Evolutionary conservation across 139 green algal species (phyloP).

Genomic region (Penium margaritaceum): DNA sequence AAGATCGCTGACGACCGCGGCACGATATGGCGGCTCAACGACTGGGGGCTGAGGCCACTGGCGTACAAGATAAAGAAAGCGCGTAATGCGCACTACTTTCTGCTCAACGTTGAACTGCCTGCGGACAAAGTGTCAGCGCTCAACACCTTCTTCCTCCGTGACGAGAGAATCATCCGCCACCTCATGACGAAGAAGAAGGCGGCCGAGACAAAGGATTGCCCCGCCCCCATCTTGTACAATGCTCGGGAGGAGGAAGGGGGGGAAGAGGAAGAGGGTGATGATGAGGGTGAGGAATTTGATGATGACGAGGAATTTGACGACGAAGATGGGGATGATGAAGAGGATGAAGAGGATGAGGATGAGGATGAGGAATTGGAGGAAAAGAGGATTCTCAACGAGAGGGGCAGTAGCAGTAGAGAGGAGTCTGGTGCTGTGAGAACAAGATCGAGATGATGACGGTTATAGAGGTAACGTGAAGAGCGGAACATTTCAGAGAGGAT

Average conservation of each 20-base stretch:
- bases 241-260: background rate
- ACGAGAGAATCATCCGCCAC: slow-evolving; percentile 28
- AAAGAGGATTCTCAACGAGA: too few relatives aligned
- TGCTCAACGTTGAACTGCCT: slow-evolving; percentile 29
- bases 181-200: slow-evolving; percentile 14
- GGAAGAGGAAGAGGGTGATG: slow-evolving; percentile 3
- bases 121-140: slow-evolving; percentile 1
- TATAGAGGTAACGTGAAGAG: too few relatives aligned
- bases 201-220: slow-evolving; percentile 5
- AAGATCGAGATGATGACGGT: too few relatives aligned
- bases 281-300: too few relatives aligned
- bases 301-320: slow-evolving; percentile 29
- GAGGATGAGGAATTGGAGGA: slow-evolving; percentile 9
- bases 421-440: too few relatives aligned
- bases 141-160: slow-evolving; percentile 7
- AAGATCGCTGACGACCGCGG: background rate
- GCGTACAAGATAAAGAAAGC: slow-evolving; percentile 32
- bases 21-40: slow-evolving; percentile 20
- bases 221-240: slow-evolving; percentile 9
- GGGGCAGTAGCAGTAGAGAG: too few relatives aligned
- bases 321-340: slow-evolving; percentile 23
- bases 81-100: slow-evolving; percentile 14
- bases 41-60: slow-evolving; percentile 26
- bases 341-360: slow-evolving; percentile 20
- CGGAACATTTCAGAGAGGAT: too few relatives aligned